A percentile compares a stretch with the other conserved stretches of the same genome.
These are phyloP conservation scores for Diaporthe citrichinensis DNA, from an alignment of 2,329 filamentous ascomycete genomes.

Conservation along the genomic window DNA sequence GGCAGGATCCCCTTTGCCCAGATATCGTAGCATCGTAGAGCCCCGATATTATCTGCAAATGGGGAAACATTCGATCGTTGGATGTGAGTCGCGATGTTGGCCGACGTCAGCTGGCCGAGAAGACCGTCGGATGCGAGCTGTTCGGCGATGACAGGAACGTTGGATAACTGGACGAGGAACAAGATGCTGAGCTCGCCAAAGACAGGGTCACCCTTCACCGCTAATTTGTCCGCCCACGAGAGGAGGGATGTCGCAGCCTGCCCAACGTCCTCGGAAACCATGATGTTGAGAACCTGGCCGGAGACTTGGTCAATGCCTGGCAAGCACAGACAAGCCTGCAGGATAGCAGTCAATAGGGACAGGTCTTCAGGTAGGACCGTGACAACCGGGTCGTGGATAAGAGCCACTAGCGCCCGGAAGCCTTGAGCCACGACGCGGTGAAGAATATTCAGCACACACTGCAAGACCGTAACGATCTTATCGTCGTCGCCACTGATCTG, in stretches of 20 bases:
- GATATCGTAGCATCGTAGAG: conserved; percentile 85
- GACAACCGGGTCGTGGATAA: conserved; percentile 82
- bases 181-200: conserved; percentile 94
- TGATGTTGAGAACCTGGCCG: conserved; percentile 77
- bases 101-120: conserved; percentile 82
- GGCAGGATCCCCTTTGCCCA: conserved; percentile 93
- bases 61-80: conserved; percentile 80
- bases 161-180: conserved; percentile 90
- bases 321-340: conserved; percentile 86
- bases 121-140: conserved; percentile 90
- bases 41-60: conserved; percentile 78
- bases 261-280: conserved; percentile 79
- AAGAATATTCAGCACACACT: conserved; percentile 83
- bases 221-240: conserved; percentile 91
- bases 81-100: conserved; percentile 84
- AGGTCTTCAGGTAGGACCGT: conserved; percentile 83
- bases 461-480: conserved; percentile 62
- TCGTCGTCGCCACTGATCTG: conserved; percentile 52
- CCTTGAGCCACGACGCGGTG: conserved; percentile 84
- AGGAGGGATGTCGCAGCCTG: conserved; percentile 90
- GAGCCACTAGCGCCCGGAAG: conserved; percentile 84
- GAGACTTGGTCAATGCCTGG: conserved; percentile 81
- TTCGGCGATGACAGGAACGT: conserved; percentile 85
- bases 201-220: conserved; percentile 84
- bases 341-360: conserved; percentile 86